Base-by-base conservation (phyloP, 257 asterid genomes). In the Capsicum rhomboideum region DNA sequence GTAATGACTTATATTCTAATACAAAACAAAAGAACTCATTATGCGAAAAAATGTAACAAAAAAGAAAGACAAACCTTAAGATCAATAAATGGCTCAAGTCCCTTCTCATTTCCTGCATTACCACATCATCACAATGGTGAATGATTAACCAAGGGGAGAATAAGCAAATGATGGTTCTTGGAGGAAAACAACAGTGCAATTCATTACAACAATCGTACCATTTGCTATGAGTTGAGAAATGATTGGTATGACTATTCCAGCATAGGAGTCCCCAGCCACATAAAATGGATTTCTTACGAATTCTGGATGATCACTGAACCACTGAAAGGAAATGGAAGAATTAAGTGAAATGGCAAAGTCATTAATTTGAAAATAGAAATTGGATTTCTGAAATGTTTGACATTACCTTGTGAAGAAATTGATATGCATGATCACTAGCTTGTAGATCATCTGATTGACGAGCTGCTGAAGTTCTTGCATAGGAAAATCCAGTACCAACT, bases 61-160 rank as follows among this genome's bases (percentile, higher is more conserved):
- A 31, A 17, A n/a, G 0, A 74, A 79, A n/a, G n/a, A 18, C 69
- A 14, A 49, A 82, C 88, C 88, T 82, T 50, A 50, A 85, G 85
- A 82, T 85, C 55, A 85, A 20, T 77, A 29, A 79, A 63, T 28
- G 88, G 82, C 61, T 49, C 13, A 10, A 52, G 23, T 61, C 81
- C 88, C 46, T 71, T 74, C 80, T 85, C 85, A 78, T 85, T 85
- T 50, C 85, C 85, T 85, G 81, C 85, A 64, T 68, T 67, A 23
- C 42, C 64, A 80, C 52, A 55, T 21, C 16, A 75, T 14, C 68
- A 11, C 58, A 58, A 85, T 69, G 40, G 34, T 46, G 64, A n/a
- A 40, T 21, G 40, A 53, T 13, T 29, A 68, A 11, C 29, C 11
- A 29, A 68, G n/a, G 4, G 28, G 18, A 79, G 18, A 21, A 50